Conservation (phyloP, 305 asterid genomes). For the Ilex paraguariensis region DNA sequence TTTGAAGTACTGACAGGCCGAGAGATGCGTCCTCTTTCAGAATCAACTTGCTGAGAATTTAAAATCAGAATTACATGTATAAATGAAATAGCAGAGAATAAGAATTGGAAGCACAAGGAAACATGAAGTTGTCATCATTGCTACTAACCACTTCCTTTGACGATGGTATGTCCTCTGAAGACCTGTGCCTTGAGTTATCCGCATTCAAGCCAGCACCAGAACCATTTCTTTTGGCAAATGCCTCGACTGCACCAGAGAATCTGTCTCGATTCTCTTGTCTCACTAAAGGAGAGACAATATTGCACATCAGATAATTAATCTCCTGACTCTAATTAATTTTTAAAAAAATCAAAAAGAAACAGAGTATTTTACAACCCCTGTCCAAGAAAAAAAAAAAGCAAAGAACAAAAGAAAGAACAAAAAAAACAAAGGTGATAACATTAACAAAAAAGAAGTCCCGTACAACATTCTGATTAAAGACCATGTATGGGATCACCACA, state of each 20-base stretch:
- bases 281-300: constrained; percentile 27
- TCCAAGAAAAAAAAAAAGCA: not conserved
- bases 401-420: not conserved
- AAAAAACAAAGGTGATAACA: no score
- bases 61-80: not conserved
- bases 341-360: no score
- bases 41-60: constrained; percentile 37
- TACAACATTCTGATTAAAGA: no score
- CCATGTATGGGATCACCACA: no score
- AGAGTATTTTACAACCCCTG: no score
- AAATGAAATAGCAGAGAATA: not conserved
- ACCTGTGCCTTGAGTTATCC: constrained; percentile 51
- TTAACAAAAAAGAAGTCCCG: no score
- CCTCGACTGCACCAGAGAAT: constrained; percentile 67
- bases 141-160: constrained; percentile 71
- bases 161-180: constrained; percentile 57
- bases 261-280: constrained; percentile 61
- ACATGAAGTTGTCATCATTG: not conserved
- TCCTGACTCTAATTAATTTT: no score
- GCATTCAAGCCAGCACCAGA: constrained; percentile 56
- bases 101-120: no score
- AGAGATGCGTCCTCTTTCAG: constrained; percentile 61
- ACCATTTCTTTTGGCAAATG: constrained; percentile 56
- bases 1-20: constrained; percentile 72
- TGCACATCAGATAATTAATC: no score